A percentile compares a stretch with the other conserved stretches of the same genome.
Evolutionary conservation across 164 flowering plant species (phyloP).

Genomic region (Taxillus chinensis): DNA sequence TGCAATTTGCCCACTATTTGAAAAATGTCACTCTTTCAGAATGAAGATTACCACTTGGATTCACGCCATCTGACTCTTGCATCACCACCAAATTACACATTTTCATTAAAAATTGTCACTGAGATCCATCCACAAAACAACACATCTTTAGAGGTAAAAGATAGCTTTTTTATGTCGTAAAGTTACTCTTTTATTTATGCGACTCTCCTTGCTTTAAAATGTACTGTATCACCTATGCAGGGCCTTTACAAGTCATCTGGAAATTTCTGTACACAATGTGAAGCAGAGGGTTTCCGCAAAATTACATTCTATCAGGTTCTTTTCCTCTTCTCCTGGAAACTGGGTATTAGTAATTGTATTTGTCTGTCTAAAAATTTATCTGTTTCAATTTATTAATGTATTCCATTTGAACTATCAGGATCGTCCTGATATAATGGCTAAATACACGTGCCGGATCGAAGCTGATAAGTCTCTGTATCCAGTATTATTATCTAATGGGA

Average conservation of each 20-base stretch:
- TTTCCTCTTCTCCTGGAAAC: neutral
- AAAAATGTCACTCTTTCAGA: conserved; percentile 23
- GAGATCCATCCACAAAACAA: conserved; percentile 83
- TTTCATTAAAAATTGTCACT: conserved; percentile 66
- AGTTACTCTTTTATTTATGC: neutral
- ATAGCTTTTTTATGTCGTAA: neutral
- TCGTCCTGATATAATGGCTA: conserved; percentile 97
- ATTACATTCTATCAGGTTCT: conserved; percentile 88
- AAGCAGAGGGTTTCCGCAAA: conserved; percentile 94
- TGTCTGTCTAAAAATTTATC: neutral
- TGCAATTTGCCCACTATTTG: neutral
- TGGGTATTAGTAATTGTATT: neutral
- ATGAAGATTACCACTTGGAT: conserved; percentile 52
- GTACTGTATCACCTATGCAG: conserved; percentile 22
- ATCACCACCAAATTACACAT: conserved; percentile 59
- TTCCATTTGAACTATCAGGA: conserved; percentile 38
- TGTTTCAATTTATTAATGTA: neutral
- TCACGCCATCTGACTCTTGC: conserved; percentile 57
- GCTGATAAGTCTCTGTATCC: conserved; percentile 87
- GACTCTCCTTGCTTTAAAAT: neutral
- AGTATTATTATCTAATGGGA: conserved; percentile 85
- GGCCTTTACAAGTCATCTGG: conserved; percentile 92
- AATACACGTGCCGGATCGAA: conserved; percentile 76
- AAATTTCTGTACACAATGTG: conserved; percentile 94
- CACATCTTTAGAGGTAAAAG: conserved; percentile 79